Evolutionary conservation across 768 basidiomycete genomes (phyloP).

Genomic region (Ramaria rubella): DNA sequence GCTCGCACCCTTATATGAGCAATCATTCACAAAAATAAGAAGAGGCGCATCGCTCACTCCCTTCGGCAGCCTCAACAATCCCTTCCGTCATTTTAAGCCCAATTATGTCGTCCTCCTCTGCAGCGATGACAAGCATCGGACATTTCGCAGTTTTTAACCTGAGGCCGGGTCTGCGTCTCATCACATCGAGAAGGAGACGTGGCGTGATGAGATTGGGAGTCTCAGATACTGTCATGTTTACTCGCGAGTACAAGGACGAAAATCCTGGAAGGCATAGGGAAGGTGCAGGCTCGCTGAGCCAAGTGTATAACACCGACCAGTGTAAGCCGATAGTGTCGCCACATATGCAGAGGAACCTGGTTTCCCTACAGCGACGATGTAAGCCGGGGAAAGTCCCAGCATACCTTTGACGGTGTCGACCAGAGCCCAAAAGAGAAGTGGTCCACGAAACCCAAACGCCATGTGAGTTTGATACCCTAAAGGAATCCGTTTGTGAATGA

Average conservation of each 20-base stretch:
- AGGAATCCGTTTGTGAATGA: neutral
- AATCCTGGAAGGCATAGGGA: conserved; percentile 16
- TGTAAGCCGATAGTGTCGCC: neutral
- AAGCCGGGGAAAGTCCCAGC: neutral
- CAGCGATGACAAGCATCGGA: conserved; percentile 17
- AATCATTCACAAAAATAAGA: neutral
- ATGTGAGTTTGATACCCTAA: neutral
- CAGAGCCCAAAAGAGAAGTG: neutral
- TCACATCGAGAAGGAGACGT: conserved; percentile 14
- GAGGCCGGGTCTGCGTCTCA: conserved; percentile 13
- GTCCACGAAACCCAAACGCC: no score
- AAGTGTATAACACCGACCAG: neutral
- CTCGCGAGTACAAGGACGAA: conserved; percentile 8
- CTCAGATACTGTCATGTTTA: neutral
- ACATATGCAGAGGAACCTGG: neutral
- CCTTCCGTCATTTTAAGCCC: conserved; percentile 12
- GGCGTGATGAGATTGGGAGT: conserved; percentile 17
- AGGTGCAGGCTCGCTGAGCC: neutral
- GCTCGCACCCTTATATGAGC: no score
- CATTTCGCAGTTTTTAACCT: conserved; percentile 16
- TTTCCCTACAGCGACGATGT: neutral
- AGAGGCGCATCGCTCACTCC: conserved; percentile 13
- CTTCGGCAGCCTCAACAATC: conserved; percentile 14
- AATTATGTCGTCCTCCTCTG: conserved; percentile 20
- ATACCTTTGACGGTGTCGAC: neutral